Percentiles rank a stretch among this genome's conserved stretches.
Evolutionary conservation across 177 flowering plant species (phyloP).

Genomic region (Vitis hybrid): DNA sequence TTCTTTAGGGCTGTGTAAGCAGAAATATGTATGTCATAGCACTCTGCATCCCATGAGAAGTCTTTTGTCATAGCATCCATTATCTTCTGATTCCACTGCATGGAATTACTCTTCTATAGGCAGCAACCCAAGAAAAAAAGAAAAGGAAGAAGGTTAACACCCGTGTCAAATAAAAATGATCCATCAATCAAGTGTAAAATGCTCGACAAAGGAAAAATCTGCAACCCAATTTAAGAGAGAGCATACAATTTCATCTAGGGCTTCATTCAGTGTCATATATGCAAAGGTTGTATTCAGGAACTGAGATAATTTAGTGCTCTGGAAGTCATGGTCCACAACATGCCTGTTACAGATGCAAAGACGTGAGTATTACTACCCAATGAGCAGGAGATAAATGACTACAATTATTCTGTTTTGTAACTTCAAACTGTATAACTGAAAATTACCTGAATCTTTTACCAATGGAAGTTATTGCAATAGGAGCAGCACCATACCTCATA

Average conservation of each 20-base stretch:
- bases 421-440: neutral
- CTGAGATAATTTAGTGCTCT: slow-evolving; percentile 37
- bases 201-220: neutral
- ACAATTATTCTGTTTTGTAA: neutral
- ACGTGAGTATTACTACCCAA: neutral
- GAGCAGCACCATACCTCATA: slow-evolving; percentile 75
- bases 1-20: slow-evolving; percentile 57
- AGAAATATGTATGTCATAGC: slow-evolving; percentile 59
- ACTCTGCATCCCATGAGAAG: slow-evolving; percentile 79
- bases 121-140: neutral
- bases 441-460: slow-evolving; percentile 45
- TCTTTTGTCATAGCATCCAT: slow-evolving; percentile 66
- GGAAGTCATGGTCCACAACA: slow-evolving; percentile 32
- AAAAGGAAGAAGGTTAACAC: neutral
- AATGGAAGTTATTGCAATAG: slow-evolving; percentile 37
- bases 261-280: slow-evolving; percentile 56
- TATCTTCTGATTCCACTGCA: slow-evolving; percentile 56
- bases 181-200: too few relatives aligned
- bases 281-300: slow-evolving; percentile 50
- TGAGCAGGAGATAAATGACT: neutral
- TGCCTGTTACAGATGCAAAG: slow-evolving; percentile 31
- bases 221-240: neutral
- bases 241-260: slow-evolving; percentile 71
- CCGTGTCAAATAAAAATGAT: too few relatives aligned
- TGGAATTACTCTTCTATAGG: slow-evolving; percentile 44